Evolutionary conservation across 495 filamentous ascomycete genomes (phyloP), one percentile per base, ranked within the genome.

Genomic region (Friedmanniomyces endolithicus): DNA sequence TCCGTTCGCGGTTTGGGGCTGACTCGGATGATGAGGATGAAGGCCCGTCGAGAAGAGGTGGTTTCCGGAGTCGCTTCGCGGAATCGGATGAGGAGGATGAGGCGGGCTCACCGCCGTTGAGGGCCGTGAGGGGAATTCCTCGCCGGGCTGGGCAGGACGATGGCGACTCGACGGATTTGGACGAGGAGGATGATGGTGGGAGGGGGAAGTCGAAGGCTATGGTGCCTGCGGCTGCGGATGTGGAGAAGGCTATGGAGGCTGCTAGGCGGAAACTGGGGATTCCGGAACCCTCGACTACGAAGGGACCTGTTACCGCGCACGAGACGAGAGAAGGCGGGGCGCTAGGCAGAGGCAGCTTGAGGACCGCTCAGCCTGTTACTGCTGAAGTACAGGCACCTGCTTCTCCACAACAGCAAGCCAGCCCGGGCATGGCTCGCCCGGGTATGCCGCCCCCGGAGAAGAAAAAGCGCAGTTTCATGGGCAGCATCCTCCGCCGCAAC

Each of bases 61-160:
- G 52, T 63, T 61, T 61, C 45, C 73, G 70, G 34, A 89, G 85
- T 63, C 82, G 87, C 1, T 88, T 88, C 62, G 82, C 78, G n/a
- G 84, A 89, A 56, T 90, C 86, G n/a, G n/a, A n/a, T 1, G 89
- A 86, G 63, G 86, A 89, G 59, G 84, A 86, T 37, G 82, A 75
- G 47, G 47, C 67, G 4, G 52, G 12, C 8, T 31, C 35, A 2
- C 59, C 55, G 19, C 57, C 52, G 1, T 62, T 84, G 22, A 72
- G 76, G 11, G 80, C 82, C 17, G 81, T 86, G 6, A 75, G 84
- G 33, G 79, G 79, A 11, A 86, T 86, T 39, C 82, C 83, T 8
- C 72, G 77, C 16, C 76, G 70, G 4, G 62, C 70, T 24, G 70
- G 75, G 33, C 75, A 82, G 55, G 79, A 80, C 34, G 71, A 72